Evolutionary conservation across 2,329 filamentous ascomycete species (phyloP), one percentile per base, ranked within the genome.

Genomic region (Cyphellophora europaea): DNA sequence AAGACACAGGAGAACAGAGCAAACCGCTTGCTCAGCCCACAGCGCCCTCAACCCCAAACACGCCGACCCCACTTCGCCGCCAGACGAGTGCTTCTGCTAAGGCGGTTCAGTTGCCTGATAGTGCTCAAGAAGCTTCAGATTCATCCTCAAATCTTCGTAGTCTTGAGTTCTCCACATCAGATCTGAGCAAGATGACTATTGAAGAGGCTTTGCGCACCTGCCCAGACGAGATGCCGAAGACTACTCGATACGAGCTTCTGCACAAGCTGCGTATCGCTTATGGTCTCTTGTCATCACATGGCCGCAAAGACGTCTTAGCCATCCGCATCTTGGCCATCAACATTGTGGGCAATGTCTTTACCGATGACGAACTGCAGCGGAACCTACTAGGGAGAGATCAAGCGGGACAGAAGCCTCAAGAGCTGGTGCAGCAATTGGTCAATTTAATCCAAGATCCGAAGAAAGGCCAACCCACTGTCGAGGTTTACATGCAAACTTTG

Each of bases 351-450:
- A 95, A 93, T 54, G 84, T 96, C 36, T 81, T 93, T 48, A 71
- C 72, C 2, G 93, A 98, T 51, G 63, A 72, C 3, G 74, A 77
- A n/a, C 94, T 98, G 50, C 69, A 87, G 29, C 81, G 89, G 43
- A 89, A 85, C 56, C 74, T 95, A 27, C 70, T 94, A 33, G 83
- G 84, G 45, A 80, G 88, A 48, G 93, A 98, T 53, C 75, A 77
- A 23, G 89, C 96, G 51, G 86, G 94, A 57, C 87, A 88, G 2
- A 79, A 88, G 41, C 77, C 85, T 33, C 81, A 87, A 43, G 91
- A 98, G 57, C 69, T 98, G 15, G 80, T 86, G 3, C 93, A 93
- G 52, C 93, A 98, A 58, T 73, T 98, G 23, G 84, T 85, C 12
- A 89, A 96, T 55, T 66, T 98, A 38, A 81, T 96, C 14, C 88